phyloP scores from a whole-genome alignment of 2,329 filamentous ascomycete genomes.

The Plenodomus biglobosus region DNA sequence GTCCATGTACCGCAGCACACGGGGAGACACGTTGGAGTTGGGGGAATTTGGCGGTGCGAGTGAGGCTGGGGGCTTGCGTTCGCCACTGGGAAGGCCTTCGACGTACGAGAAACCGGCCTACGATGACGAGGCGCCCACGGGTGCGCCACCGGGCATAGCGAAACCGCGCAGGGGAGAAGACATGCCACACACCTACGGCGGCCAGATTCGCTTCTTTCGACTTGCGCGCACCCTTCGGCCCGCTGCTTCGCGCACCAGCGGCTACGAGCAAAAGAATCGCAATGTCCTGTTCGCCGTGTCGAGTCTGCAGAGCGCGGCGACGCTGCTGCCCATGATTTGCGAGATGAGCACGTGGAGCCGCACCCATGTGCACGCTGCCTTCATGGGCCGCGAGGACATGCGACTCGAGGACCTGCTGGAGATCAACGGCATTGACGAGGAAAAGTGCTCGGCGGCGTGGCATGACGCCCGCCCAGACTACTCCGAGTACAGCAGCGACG shows the following conservation, averaged over 20 bases:
- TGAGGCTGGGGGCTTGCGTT: not conserved
- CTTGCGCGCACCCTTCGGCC: conserved; percentile 65
- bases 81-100: conserved; percentile 4
- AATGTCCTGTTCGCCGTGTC: conserved; percentile 81
- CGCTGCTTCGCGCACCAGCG: conserved; percentile 55
- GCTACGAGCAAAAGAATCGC: conserved; percentile 57
- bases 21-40: not conserved
- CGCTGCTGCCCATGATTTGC: conserved; percentile 79
- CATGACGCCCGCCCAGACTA: conserved; percentile 78
- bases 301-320: conserved; percentile 70
- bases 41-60: not conserved
- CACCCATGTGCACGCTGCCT: conserved; percentile 78
- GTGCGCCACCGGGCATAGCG: conserved; percentile 30
- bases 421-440: conserved; percentile 75
- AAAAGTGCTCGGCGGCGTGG: conserved; percentile 65
- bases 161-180: conserved; percentile 18
- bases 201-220: conserved; percentile 67
- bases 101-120: conserved; percentile 10
- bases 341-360: conserved; percentile 72
- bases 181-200: conserved; percentile 57
- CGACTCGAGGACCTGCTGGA: conserved; percentile 67
- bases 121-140: conserved; percentile 22
- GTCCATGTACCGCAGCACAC: conserved; percentile 59
- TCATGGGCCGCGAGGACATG: conserved; percentile 74
- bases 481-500: conserved; percentile 67